phyloP scores from a whole-genome alignment of 805 yeast species.

The Barnettozyma siamensis region DNA sequence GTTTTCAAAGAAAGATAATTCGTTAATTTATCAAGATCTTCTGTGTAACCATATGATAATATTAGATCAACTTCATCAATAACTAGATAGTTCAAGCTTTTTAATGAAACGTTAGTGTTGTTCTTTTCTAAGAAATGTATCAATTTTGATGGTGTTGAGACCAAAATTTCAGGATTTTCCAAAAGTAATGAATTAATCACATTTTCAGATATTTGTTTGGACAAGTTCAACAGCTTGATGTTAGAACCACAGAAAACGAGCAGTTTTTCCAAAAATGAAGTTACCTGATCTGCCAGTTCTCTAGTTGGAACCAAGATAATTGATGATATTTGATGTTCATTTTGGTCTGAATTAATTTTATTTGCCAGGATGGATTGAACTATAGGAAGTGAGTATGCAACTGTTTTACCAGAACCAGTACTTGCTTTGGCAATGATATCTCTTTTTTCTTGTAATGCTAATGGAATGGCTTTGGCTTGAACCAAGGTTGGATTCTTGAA shows the following conservation, averaged over 20 bases:
- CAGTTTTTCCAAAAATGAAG: slow-evolving; percentile 61
- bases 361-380: slow-evolving; percentile 63
- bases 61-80: slow-evolving; percentile 95
- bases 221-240: slow-evolving; percentile 59
- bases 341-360: slow-evolving; percentile 25
- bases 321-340: slow-evolving; percentile 23
- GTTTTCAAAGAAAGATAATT: slow-evolving; percentile 62
- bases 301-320: slow-evolving; percentile 88
- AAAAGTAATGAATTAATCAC: slow-evolving; percentile 65
- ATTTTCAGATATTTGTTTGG: slow-evolving; percentile 56
- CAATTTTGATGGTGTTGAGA: slow-evolving; percentile 84
- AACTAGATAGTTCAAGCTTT: slow-evolving; percentile 61
- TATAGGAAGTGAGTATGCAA: slow-evolving; percentile 84
- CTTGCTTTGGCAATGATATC: slow-evolving; percentile 92
- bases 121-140: slow-evolving; percentile 47
- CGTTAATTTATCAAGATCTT: slow-evolving; percentile 67
- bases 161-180: slow-evolving; percentile 73
- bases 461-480: slow-evolving; percentile 86
- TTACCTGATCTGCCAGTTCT: slow-evolving; percentile 85
- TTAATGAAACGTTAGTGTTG: slow-evolving; percentile 42
- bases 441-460: slow-evolving; percentile 84
- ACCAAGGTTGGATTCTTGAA: slow-evolving; percentile 84
- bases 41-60: slow-evolving; percentile 83
- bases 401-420: slow-evolving; percentile 95
- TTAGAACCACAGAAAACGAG: slow-evolving; percentile 64